Percentiles rank a stretch among this genome's conserved stretches.
Evolutionary conservation across 768 basidiomycete genomes (phyloP).

Genomic region (Lentinula raphanica): DNA sequence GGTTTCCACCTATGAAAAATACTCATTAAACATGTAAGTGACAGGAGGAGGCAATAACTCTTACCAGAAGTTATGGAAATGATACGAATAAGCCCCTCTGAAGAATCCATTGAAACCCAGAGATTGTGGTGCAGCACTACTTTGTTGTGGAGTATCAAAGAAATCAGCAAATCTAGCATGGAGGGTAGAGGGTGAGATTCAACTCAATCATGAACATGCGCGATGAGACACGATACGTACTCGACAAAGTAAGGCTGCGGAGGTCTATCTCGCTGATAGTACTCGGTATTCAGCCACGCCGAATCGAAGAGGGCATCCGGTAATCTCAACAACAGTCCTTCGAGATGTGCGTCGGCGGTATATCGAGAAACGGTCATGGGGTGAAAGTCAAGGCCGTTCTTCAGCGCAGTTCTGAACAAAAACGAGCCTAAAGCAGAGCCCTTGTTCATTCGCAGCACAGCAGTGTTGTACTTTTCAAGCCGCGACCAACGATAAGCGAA

Average conservation of each 20-base stretch:
- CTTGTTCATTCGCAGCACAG: slow-evolving; percentile 84
- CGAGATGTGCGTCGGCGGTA: slow-evolving; percentile 75
- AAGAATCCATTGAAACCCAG: slow-evolving; percentile 91
- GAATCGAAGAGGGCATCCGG: slow-evolving; percentile 93
- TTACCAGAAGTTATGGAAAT: slow-evolving; percentile 91
- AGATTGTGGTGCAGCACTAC: slow-evolving; percentile 74
- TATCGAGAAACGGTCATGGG: slow-evolving; percentile 89
- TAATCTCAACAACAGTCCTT: slow-evolving; percentile 69
- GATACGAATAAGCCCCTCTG: slow-evolving; percentile 88
- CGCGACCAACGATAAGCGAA: slow-evolving; percentile 96
- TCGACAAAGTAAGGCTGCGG: slow-evolving; percentile 89
- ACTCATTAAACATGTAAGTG: not conserved
- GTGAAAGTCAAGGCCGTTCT: slow-evolving; percentile 91
- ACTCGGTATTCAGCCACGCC: slow-evolving; percentile 91
- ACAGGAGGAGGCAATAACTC: too few relatives aligned
- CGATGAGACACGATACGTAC: too few relatives aligned
- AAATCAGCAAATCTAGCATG: slow-evolving; percentile 68
- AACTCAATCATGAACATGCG: not conserved
- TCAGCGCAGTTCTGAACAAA: slow-evolving; percentile 86
- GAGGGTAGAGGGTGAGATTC: not conserved
- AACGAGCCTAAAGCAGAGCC: slow-evolving; percentile 85
- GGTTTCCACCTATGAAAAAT: slow-evolving; percentile 75
- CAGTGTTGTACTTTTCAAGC: slow-evolving; percentile 89
- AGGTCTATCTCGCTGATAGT: slow-evolving; percentile 84
- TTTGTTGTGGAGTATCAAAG: slow-evolving; percentile 67